Conservation (phyloP, 164 flowering plant species). For the Vitis labrusca region DNA sequence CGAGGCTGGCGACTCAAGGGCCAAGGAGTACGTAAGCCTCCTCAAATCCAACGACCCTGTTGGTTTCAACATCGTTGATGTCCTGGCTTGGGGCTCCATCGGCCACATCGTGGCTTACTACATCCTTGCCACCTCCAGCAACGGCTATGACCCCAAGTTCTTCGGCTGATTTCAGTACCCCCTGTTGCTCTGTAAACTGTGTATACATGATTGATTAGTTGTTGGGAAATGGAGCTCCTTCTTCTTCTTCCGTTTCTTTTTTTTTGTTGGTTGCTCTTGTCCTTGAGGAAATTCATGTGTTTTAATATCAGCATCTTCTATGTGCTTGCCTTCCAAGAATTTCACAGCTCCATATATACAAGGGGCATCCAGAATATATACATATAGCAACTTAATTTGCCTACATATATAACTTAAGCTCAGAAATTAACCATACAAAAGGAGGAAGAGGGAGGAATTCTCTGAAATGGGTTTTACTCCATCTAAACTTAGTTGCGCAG, state of each 20-base stretch:
- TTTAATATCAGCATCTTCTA: too few species aligned
- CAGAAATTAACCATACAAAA: too few species aligned
- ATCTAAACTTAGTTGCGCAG: too few species aligned
- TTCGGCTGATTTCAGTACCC: conserved; percentile 31
- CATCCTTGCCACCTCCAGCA: conserved; percentile 92
- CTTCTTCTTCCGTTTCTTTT: background rate
- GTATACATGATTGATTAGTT: too few species aligned
- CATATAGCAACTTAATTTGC: too few species aligned
- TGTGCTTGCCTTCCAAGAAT: too few species aligned
- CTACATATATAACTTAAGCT: too few species aligned
- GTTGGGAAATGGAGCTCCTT: too few species aligned
- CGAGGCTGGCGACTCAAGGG: conserved; percentile 89
- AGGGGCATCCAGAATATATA: too few species aligned
- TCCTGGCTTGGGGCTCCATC: conserved; percentile 97
- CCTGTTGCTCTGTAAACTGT: background rate
- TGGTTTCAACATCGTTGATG: conserved; percentile 96
- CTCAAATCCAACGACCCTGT: conserved; percentile 95
- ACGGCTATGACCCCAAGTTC: conserved; percentile 94
- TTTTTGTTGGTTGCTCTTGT: background rate
- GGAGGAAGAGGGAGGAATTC: too few species aligned
- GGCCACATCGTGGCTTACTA: conserved; percentile 98
- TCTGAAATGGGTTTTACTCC: too few species aligned
- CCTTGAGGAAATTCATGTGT: background rate
- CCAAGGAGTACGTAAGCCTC: conserved; percentile 92
- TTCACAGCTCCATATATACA: too few species aligned